Evolutionary conservation across 2,329 filamentous ascomycete species (phyloP), one percentile per base, ranked within the genome.

Genomic region (Pseudogymnoascus sp.): DNA sequence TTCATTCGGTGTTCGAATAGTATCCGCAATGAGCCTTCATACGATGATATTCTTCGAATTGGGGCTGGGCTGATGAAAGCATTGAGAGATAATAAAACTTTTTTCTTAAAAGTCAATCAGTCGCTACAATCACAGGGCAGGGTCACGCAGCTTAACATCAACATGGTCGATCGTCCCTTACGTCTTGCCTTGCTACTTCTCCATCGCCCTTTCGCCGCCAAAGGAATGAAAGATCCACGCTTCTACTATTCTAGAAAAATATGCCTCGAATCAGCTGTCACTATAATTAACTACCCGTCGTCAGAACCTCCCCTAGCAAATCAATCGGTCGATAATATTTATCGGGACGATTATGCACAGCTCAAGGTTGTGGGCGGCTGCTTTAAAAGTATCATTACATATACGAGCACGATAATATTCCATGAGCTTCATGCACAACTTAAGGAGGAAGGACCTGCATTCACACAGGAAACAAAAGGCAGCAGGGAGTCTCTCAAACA

Each of bases 111-210:
- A 19, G 28, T 19, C 19, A 24, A 59, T 19, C 28, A 41, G 35
- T 12, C n/a, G 35, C n/a, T 28, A 37, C 10, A 40, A 59, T 35
- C 40, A 50, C 61, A 65, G 31, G 31, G 16, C 26, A 60, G 43
- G 31, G 35, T 63, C n/a, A 53, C 59, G 6, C 37, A 43, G 2
- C 16, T 66, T n/a, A 59, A 28, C 24, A 62, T 33, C 24, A 83
- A 83, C 63, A 69, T 85, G 4, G 71, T 83, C 26, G 78, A 84
- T 59, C 79, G 81, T 41, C 73, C 82, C 0, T 74, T 82, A 3
- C 80, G 81, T 4, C 81, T 84, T 12, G 85, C 84, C 67, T 67
- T 85, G 2, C 77, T 86, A 12, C 76, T 78, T 0, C 73, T 87
- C 0, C 84, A 87, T 65, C 78, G 77, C 6, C 74, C 78, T 0